Evolutionary conservation across 2,329 filamentous ascomycete genomes (phyloP).

Genomic region (Pseudogymnoascus sp.): DNA sequence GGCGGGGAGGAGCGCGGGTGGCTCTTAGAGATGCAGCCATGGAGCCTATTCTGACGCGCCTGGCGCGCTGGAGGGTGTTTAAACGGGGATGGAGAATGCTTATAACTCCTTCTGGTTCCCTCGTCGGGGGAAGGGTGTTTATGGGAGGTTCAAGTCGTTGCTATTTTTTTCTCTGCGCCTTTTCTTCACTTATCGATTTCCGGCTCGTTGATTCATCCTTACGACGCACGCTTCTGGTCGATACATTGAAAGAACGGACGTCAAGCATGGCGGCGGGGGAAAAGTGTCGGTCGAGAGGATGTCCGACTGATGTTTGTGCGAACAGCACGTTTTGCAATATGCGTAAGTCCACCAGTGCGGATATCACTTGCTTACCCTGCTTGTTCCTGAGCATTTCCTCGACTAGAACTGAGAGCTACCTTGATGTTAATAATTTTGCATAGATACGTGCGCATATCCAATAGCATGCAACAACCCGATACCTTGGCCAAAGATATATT

Average conservation of each 20-base stretch:
- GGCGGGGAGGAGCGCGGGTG: neutral
- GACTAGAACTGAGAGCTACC: neutral
- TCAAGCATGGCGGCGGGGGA: neutral
- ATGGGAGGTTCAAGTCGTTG: neutral
- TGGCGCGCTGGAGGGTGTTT: neutral
- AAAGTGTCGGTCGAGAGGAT: neutral
- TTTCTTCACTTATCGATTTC: neutral
- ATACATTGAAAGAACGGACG: neutral
- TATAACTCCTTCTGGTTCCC: neutral
- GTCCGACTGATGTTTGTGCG: neutral
- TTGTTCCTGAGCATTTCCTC: neutral
- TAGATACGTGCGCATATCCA: neutral
- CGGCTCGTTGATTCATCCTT: neutral
- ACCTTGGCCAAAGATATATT: neutral
- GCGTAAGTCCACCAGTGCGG: neutral
- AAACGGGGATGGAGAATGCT: neutral
- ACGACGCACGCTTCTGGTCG: no score
- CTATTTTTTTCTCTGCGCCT: neutral
- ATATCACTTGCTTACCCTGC: neutral
- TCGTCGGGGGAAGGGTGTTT: neutral
- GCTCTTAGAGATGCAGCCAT: neutral
- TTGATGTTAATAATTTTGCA: neutral
- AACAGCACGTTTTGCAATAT: neutral
- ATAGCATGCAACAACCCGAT: neutral
- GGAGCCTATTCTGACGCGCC: neutral